Evolutionary conservation across 352 stramenopile species (phyloP).

Genomic region (Phytophthora meadii): DNA sequence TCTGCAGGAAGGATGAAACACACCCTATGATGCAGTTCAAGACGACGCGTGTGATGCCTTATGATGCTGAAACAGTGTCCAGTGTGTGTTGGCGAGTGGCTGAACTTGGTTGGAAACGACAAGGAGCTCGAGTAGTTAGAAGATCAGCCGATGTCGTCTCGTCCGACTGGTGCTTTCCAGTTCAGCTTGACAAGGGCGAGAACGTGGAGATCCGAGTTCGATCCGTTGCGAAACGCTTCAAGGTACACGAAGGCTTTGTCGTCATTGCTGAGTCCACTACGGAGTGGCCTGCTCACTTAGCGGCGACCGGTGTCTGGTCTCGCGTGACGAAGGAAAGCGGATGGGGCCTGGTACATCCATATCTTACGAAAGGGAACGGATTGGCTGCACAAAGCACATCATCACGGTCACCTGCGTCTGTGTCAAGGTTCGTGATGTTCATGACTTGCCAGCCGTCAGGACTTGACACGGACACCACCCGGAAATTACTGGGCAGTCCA

Average conservation of each 20-base stretch:
- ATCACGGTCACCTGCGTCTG: slow-evolving; percentile 11
- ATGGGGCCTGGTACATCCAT: slow-evolving; percentile 24
- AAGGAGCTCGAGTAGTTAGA: slow-evolving; percentile 11
- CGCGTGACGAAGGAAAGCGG: slow-evolving; percentile 26
- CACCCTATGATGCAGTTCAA: slow-evolving; percentile 26
- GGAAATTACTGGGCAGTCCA: slow-evolving; percentile 21
- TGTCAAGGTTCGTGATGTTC: slow-evolving; percentile 26
- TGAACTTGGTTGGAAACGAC: slow-evolving; percentile 10
- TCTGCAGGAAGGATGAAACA: slow-evolving; percentile 21
- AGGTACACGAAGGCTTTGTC: slow-evolving; percentile 22
- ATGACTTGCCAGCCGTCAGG: slow-evolving; percentile 22
- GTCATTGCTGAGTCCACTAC: slow-evolving; percentile 28
- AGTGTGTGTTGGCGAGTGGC: slow-evolving; percentile 26
- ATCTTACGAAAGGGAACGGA: slow-evolving; percentile 4
- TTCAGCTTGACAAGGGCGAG: slow-evolving; percentile 28
- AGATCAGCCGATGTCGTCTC: slow-evolving; percentile 19
- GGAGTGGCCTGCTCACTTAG: slow-evolving; percentile 33
- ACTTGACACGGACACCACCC: slow-evolving; percentile 17
- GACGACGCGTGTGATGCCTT: slow-evolving; percentile 19
- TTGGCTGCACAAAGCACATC: slow-evolving; percentile 7
- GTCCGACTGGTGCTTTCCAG: slow-evolving; percentile 23
- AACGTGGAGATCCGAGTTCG: slow-evolving; percentile 26
- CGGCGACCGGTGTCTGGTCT: slow-evolving; percentile 20
- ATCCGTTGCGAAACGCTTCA: slow-evolving; percentile 24
- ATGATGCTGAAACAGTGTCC: slow-evolving; percentile 19